phyloP scores from a whole-genome alignment of 2,329 filamentous ascomycete species.

The Exserohilum rostratum region DNA sequence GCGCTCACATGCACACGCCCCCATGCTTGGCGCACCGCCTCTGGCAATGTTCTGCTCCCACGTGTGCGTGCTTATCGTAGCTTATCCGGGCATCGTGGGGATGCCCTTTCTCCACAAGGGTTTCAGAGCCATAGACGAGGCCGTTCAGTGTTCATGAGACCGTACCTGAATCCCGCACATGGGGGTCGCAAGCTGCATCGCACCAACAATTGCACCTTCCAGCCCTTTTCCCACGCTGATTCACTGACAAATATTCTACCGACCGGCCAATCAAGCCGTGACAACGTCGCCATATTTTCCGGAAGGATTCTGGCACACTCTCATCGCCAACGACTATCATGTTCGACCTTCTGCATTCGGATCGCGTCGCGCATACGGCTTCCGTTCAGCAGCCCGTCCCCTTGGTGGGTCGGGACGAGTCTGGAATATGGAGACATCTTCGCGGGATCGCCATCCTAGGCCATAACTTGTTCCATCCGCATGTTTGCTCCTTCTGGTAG shows the following conservation, averaged over 20 bases:
- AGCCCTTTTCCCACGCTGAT: not conserved
- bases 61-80: constrained; percentile 42
- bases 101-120: constrained; percentile 14
- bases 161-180: constrained; percentile 14
- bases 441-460: too few relatives aligned
- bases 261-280: constrained; percentile 16
- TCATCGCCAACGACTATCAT: constrained; percentile 12
- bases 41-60: constrained; percentile 35
- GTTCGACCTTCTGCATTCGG: constrained; percentile 25
- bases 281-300: constrained; percentile 3
- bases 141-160: constrained; percentile 9
- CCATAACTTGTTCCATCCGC: too few relatives aligned
- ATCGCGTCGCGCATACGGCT: constrained; percentile 7
- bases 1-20: constrained; percentile 41
- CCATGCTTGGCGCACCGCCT: constrained; percentile 31
- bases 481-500: not conserved
- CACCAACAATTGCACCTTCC: not conserved
- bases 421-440: too few relatives aligned
- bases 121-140: constrained; percentile 10
- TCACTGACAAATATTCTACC: constrained; percentile 1
- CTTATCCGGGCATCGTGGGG: constrained; percentile 32
- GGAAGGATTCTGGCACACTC: constrained; percentile 19
- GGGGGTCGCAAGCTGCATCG: constrained; percentile 10
- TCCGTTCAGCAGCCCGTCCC: not conserved
- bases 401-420: too few relatives aligned